Conservation (phyloP, 2,329 filamentous ascomycete genomes). For the Aspergillus ruber region DNA sequence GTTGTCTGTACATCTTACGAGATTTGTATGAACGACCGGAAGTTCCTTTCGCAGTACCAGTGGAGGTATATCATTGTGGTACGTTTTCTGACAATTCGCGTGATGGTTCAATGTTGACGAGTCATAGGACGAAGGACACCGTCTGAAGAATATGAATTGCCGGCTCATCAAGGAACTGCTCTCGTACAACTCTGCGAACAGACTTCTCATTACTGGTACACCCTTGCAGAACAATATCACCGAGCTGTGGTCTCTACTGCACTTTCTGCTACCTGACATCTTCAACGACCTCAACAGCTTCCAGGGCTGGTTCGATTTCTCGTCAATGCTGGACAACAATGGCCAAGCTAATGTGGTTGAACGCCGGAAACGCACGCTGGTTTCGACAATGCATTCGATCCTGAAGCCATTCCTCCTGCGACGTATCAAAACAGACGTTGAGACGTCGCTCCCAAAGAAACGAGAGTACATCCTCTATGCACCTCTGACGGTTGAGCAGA, state of each 20-base stretch:
- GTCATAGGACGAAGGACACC: conserved; percentile 78
- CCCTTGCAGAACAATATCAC: conserved; percentile 93
- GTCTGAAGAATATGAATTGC: conserved; percentile 94
- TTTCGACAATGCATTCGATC: conserved; percentile 86
- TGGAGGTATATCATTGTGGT: conserved; percentile 98
- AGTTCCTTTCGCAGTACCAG: conserved; percentile 71
- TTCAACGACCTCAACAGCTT: conserved; percentile 93
- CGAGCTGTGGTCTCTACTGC: conserved; percentile 88
- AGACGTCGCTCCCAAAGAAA: conserved; percentile 86
- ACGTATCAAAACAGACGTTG: conserved; percentile 87
- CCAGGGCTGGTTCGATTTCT: conserved; percentile 95
- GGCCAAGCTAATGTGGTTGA: conserved; percentile 73
- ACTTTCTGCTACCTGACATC: conserved; percentile 86
- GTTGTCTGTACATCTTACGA: conserved; percentile 94
- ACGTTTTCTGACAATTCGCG: conserved; percentile 12
- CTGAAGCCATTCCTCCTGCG: conserved; percentile 85
- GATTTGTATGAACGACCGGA: conserved; percentile 86
- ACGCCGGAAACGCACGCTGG: conserved; percentile 67
- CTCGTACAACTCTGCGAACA: conserved; percentile 81
- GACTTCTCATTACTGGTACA: conserved; percentile 88
- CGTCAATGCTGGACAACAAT: conserved; percentile 76
- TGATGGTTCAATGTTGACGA: conserved; percentile 8
- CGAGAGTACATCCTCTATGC: conserved; percentile 94
- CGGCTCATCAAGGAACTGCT: conserved; percentile 83
- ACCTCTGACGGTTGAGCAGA: conserved; percentile 82